These are phyloP conservation scores for Blastocystis sp. DNA, from an alignment of 352 stramenopile species.

Conservation along the genomic window DNA sequence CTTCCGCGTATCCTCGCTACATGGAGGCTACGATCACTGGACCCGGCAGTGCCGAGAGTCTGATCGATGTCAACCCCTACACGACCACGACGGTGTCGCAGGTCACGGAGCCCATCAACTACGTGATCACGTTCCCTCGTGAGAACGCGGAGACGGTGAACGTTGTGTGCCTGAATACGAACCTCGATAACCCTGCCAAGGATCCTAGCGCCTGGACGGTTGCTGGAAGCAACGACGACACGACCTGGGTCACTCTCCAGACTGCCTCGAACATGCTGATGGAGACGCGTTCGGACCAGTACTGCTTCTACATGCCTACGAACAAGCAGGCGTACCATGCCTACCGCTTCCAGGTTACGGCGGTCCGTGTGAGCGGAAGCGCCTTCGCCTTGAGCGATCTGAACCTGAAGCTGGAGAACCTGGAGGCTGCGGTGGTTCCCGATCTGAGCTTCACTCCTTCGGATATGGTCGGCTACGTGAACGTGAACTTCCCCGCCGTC, in stretches of 20 bases:
- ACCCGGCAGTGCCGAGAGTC: not conserved
- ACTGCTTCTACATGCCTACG: slow-evolving; percentile 53
- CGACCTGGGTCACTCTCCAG: not conserved
- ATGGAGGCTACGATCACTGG: not conserved
- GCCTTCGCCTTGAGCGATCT: not conserved
- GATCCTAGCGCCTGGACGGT: slow-evolving; percentile 23
- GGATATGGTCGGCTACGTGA: not conserved
- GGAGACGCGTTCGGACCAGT: not conserved
- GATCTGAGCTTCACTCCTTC: slow-evolving; percentile 8
- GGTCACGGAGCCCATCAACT: not conserved
- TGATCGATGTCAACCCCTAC: not conserved
- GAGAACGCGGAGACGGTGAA: slow-evolving; percentile 18
- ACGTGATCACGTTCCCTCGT: not conserved
- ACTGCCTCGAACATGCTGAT: not conserved
- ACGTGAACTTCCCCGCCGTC: not conserved
- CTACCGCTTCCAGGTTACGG: not conserved
- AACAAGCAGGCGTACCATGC: slow-evolving; percentile 21
- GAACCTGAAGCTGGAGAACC: slow-evolving; percentile 10
- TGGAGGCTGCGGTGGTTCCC: not conserved
- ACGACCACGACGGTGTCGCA: not conserved
- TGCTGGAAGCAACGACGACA: slow-evolving; percentile 15
- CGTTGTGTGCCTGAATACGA: not conserved
- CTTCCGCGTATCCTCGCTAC: not conserved
- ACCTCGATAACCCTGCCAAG: not conserved
- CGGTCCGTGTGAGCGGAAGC: not conserved